These are phyloP conservation scores for Ustilago cynodontis DNA, from an alignment of 1,284 basidiomycete genomes.

Conservation along the genomic window DNA sequence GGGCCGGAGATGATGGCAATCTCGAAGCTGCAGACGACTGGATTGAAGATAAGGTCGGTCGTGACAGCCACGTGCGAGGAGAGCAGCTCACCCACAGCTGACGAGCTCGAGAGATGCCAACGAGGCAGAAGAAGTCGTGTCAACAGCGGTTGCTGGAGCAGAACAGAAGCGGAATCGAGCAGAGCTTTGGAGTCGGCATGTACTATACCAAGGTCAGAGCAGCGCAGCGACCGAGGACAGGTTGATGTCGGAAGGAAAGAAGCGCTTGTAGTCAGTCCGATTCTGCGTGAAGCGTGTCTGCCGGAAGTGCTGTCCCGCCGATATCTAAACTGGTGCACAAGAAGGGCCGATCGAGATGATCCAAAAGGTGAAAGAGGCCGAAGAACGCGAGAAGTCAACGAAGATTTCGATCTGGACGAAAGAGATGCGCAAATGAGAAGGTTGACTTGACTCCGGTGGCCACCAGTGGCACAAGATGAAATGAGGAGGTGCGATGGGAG, in stretches of 20 bases:
- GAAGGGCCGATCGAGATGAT: background rate
- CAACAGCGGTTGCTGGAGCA: background rate
- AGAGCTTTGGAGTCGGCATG: background rate
- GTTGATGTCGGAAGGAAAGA: background rate
- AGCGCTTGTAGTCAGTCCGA: background rate
- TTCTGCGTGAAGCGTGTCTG: background rate
- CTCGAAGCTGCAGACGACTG: background rate
- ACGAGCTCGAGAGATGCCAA: background rate
- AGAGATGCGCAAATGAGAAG: slow-evolving; percentile 4
- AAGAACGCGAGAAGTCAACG: background rate
- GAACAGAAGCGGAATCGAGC: background rate
- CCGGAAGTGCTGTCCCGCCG: background rate
- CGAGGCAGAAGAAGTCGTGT: background rate
- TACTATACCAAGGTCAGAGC: background rate
- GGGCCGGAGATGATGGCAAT: background rate
- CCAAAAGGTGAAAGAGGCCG: background rate
- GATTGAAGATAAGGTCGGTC: background rate
- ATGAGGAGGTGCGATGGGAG: background rate
- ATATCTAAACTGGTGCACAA: background rate
- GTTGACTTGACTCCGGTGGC: background rate
- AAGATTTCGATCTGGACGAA: background rate
- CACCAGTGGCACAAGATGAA: slow-evolving; percentile 16
- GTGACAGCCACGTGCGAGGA: slow-evolving; percentile 8
- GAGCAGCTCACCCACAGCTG: slow-evolving; percentile 7
- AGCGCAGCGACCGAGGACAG: background rate